Conservation (phyloP, 305 asterid species). For the Solanum hybrid region DNA sequence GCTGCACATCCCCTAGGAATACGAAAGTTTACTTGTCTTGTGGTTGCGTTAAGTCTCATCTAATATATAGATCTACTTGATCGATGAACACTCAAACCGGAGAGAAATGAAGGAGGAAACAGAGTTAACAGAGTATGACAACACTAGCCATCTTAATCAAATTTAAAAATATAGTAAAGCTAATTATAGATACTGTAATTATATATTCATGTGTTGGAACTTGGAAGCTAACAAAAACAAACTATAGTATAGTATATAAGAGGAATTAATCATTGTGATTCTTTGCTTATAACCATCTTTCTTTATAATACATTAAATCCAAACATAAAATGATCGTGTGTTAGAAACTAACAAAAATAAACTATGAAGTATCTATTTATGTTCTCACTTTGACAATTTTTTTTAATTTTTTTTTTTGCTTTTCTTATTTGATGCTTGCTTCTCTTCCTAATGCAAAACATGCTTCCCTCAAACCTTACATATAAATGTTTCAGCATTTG, state of each 20-base stretch:
- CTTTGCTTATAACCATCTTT: neutral
- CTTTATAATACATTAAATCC: neutral
- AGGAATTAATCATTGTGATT: neutral
- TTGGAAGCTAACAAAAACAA: neutral
- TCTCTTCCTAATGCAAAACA: slow-evolving; percentile 5
- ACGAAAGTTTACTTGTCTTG: neutral
- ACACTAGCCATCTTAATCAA: neutral
- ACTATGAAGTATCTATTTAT: neutral
- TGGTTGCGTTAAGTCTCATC: neutral
- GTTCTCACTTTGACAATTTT: neutral
- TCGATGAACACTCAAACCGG: neutral
- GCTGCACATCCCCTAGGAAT: neutral
- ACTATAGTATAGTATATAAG: neutral
- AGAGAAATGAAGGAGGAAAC: neutral
- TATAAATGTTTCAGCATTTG: neutral
- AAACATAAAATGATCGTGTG: neutral
- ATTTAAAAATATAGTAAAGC: neutral
- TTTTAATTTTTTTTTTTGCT: neutral
- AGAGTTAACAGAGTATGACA: neutral
- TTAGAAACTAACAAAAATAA: neutral
- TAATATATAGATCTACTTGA: neutral
- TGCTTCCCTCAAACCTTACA: neutral
- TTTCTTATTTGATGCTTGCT: slow-evolving; percentile 4
- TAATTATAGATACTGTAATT: neutral
- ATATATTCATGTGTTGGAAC: neutral